These are phyloP conservation scores for Remersonia thermophila DNA, from an alignment of 2,329 filamentous ascomycete genomes.

Conservation along the genomic window DNA sequence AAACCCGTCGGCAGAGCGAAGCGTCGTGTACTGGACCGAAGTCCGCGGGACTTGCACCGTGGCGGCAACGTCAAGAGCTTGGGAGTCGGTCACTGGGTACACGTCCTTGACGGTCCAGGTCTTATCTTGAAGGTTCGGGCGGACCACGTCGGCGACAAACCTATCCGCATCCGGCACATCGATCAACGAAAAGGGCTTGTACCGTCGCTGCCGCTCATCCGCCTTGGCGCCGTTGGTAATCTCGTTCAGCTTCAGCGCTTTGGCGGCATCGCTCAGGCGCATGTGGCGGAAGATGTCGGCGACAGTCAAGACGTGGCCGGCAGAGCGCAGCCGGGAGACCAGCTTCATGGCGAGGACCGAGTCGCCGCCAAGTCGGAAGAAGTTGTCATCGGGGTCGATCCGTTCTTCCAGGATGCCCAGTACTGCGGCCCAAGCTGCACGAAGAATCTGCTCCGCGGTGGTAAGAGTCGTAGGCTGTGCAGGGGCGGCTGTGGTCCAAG, in stretches of 20 bases:
- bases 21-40: conserved; percentile 51
- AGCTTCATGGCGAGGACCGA: conserved; percentile 28
- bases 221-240: background rate
- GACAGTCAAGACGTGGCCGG: conserved; percentile 32
- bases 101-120: conserved; percentile 28
- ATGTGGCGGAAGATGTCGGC: conserved; percentile 33
- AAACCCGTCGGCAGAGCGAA: conserved; percentile 34
- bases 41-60: conserved; percentile 29
- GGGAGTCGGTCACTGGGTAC: conserved; percentile 15
- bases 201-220: background rate
- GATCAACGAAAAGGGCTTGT: conserved; percentile 38
- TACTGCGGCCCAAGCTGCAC: conserved; percentile 25
- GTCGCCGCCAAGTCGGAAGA: conserved; percentile 26
- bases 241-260: conserved; percentile 16
- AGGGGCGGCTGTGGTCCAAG: conserved; percentile 22
- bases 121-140: conserved; percentile 37
- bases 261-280: conserved; percentile 15
- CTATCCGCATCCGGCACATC: conserved; percentile 25
- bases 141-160: conserved; percentile 35
- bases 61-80: conserved; percentile 11
- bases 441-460: conserved; percentile 13
- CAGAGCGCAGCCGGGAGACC: conserved; percentile 29
- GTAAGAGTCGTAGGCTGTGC: conserved; percentile 16
- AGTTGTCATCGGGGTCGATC: conserved; percentile 25
- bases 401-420: conserved; percentile 21